These are phyloP conservation scores for Populus hybrid DNA, from an alignment of 441 rosid genomes.

Conservation along the genomic window DNA sequence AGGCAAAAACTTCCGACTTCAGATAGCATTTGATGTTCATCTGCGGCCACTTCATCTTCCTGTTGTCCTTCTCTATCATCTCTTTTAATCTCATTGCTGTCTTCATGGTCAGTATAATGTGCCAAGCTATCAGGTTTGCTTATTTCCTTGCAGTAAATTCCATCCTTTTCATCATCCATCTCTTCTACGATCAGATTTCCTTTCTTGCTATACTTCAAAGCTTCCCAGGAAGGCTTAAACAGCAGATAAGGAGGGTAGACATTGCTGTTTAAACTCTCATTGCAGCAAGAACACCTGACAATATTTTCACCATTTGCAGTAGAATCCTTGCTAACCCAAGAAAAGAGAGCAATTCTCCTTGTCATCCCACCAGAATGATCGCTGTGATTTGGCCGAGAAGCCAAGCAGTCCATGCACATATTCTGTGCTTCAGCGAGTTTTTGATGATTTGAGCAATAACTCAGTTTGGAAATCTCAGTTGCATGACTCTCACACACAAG, in stretches of 20 bases:
- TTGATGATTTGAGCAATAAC: conserved; percentile 48
- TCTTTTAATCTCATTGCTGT: conserved; percentile 31
- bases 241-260: conserved; percentile 44
- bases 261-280: conserved; percentile 30
- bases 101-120: conserved; percentile 20
- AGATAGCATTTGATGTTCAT: conserved; percentile 53
- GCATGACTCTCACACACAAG: conserved; percentile 77
- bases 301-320: conserved; percentile 26
- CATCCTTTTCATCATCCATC: conserved; percentile 43
- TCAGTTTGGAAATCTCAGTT: conserved; percentile 49
- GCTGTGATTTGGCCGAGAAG: conserved; percentile 28
- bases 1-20: conserved; percentile 57
- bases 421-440: conserved; percentile 38
- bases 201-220: conserved; percentile 38
- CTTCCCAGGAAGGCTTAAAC: conserved; percentile 63
- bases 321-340: conserved; percentile 28
- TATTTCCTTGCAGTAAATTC: conserved; percentile 30
- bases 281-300: conserved; percentile 52
- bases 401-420: conserved; percentile 52
- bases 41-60: conserved; percentile 22
- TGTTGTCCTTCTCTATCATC: conserved; percentile 28
- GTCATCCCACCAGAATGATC: conserved; percentile 23
- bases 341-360: conserved; percentile 33
- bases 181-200: conserved; percentile 41
- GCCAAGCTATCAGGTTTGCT: conserved; percentile 27